These are phyloP conservation scores for Abrus precatorius DNA, from an alignment of 306 rosid genomes.

Conservation along the genomic window DNA sequence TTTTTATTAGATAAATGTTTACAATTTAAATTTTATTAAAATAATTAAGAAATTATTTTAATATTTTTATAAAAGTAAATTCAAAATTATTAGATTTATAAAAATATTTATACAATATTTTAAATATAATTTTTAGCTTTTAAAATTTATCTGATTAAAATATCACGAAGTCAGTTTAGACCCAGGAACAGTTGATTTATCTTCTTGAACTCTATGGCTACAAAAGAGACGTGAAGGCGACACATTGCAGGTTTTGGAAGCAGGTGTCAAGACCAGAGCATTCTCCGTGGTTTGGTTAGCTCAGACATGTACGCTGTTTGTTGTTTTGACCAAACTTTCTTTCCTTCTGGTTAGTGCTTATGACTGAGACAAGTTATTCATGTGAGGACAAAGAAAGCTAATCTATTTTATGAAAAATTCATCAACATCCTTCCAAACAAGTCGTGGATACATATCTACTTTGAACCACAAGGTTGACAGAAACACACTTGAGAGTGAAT, in stretches of 20 bases:
- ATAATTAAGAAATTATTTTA: too few species aligned
- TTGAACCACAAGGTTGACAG: slow-evolving; percentile 29
- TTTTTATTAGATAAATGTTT: too few species aligned
- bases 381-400: slow-evolving; percentile 30
- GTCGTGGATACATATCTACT: slow-evolving; percentile 9
- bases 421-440: slow-evolving; percentile 34
- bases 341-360: not conserved
- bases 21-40: too few species aligned
- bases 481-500: slow-evolving; percentile 34
- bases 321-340: not conserved
- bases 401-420: slow-evolving; percentile 8
- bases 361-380: slow-evolving; percentile 25
- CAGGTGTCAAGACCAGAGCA: slow-evolving; percentile 33
- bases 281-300: slow-evolving; percentile 10
- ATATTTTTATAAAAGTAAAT: too few species aligned
- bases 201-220: slow-evolving; percentile 3
- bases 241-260: slow-evolving; percentile 41
- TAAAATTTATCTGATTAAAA: too few species aligned
- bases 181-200: not conserved
- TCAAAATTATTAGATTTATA: too few species aligned
- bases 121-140: too few species aligned
- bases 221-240: slow-evolving; percentile 25
- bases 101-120: too few species aligned
- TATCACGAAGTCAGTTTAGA: not conserved
- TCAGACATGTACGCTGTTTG: not conserved